Evolutionary conservation across 805 yeast species (phyloP), one percentile per base, ranked within the genome.

Genomic region (Wickerhamomyces bovis): DNA sequence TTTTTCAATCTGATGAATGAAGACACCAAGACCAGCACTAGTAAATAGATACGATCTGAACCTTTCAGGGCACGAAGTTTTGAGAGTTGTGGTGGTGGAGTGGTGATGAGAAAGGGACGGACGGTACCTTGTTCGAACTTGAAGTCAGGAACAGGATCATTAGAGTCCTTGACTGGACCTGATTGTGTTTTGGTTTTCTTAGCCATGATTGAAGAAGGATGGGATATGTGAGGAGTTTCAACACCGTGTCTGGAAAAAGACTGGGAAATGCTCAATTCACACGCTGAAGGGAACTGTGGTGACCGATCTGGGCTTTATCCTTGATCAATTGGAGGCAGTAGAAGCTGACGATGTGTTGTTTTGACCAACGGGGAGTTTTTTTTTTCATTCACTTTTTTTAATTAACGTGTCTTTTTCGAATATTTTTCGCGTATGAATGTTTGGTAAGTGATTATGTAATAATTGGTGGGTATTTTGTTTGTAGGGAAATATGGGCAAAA

Each of bases 1-100:
- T 75, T 69, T 53, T 72, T 69, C 44, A 85, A 70, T 55, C 99
- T 80, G 43, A 88, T 76, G 41, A 65, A 57, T 12, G 72, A 51
- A 0, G 96, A 76, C 33, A 81, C 54, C 2, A 73, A 54, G n/a
- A 78, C 57, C 44, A 87, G 67, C 15, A 69, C 60, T 3, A 56
- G 62, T 7, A 78, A 51, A n/a, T 72, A 51, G 1, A 69, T 4
- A 44, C 66, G 67, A 54, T 81, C 85, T 26, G 45, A 11, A 1
- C 70, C 49, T 8, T 57, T 54, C n/a, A 67, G 63, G 2, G 73
- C 55, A 58, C 85, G 76, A 42, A 69, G 55, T 6, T 63, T 61
- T 19, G 67, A 51, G 21, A 76, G 57, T 8, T 65, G 54, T 2
- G 65, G 63, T 1, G 79, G 65, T 5, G 85, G 76, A 9, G 72